Base-by-base conservation (phyloP, 2,329 filamentous ascomycete genomes). In the Trichoderma sp. region DNA sequence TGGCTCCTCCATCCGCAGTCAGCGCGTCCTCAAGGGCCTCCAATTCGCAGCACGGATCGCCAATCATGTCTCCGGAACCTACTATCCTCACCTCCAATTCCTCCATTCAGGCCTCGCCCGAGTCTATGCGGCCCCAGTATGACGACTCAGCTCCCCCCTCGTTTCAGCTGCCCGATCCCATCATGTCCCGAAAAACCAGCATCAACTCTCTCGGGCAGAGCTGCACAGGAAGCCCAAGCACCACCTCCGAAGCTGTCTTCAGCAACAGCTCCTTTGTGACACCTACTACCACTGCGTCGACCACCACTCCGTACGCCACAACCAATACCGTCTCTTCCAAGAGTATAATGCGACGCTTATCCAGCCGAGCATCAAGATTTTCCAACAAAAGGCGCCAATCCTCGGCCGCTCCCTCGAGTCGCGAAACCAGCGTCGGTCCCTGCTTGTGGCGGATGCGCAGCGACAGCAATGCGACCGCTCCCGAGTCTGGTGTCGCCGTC, bases 361-460 rank as follows among this genome's bases (percentile, higher is more conserved):
- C 95, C 35, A 92, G 91, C 73, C 89, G 90, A 70, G 92, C 93
- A 6, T 88, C 88, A 56, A 90, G 87, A 42, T 80, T 90, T 83
- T 77, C 89, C 76, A 80, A 79, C 45, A 86, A 90, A 69, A 88
- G 93, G 70, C 87, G 94, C 70, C 90, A 91, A 70, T 96, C 92
- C 17, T 93, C 92, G 3, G 90, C 90, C 1, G 87, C 91, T 53
- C 87, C 91, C 22, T 88, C 89, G 69, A 92, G 90, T 76, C 89
- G 94, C 50, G 93, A 97, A 75, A 90, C 92, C 70, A 97, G 94
- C 76, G 90, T 93, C 29, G 95, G 95, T 0, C 95, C 95, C 2
- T 91, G 93, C 67, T 91, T 97, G 63, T 88, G 97, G 78, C 89
- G 94, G 70, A 87, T 93, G 68, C 89, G 94, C 71, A 97, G 94